These are phyloP conservation scores for Echinochloa phyllopogon DNA, from an alignment of 176 grass and related monocot genomes.

Conservation along the genomic window DNA sequence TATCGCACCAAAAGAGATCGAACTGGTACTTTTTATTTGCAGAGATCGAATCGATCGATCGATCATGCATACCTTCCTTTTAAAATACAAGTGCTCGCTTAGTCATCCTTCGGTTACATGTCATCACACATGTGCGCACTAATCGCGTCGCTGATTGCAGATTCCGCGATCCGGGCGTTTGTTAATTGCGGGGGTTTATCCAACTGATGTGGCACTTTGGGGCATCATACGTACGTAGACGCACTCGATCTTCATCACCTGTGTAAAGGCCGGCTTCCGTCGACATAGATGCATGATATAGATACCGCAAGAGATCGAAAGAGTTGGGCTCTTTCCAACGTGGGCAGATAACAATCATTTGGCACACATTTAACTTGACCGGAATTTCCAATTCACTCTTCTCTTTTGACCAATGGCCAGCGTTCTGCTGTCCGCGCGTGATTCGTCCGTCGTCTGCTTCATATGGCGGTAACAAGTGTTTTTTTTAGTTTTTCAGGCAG, in stretches of 20 bases:
- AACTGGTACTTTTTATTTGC: neutral
- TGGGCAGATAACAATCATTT: slow-evolving; percentile 46
- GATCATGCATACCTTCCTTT: neutral
- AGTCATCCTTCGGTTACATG: slow-evolving; percentile 32
- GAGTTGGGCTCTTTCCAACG: slow-evolving; percentile 19
- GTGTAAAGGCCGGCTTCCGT: neutral
- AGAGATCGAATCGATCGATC: slow-evolving; percentile 19
- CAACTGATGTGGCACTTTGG: slow-evolving; percentile 47
- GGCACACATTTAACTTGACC: slow-evolving; percentile 32
- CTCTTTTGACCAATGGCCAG: slow-evolving; percentile 31
- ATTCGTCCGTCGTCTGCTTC: neutral
- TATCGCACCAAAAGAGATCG: slow-evolving; percentile 30
- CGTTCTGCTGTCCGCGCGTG: slow-evolving; percentile 2
- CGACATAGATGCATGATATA: neutral
- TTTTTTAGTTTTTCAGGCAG: neutral
- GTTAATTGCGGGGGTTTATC: slow-evolving; percentile 57
- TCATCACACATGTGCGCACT: slow-evolving; percentile 44
- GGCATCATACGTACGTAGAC: slow-evolving; percentile 7
- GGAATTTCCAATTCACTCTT: neutral
- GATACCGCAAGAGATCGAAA: neutral
- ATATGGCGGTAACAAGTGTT: no score
- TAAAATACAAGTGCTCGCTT: slow-evolving; percentile 41
- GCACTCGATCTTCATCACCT: neutral
- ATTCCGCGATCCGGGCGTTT: slow-evolving; percentile 17
- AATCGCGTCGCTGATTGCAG: slow-evolving; percentile 24